Conservation (phyloP, 352 stramenopile species). For the Phytophthora fragariae region DNA sequence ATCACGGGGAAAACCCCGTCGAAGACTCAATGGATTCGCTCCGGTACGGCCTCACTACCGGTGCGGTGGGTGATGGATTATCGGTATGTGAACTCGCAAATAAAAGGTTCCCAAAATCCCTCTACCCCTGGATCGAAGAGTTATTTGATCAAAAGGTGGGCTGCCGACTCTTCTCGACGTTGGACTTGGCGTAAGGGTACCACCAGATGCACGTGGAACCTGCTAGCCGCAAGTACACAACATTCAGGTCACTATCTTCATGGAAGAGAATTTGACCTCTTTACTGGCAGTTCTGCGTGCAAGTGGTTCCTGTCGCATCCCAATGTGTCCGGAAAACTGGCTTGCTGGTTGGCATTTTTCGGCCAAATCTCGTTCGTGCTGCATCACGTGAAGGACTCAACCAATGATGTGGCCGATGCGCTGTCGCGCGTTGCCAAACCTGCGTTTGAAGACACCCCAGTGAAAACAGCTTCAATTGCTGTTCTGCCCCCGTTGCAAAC, state of each 20-base stretch:
- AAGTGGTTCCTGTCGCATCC: conserved; percentile 13
- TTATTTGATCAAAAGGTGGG: conserved; percentile 21
- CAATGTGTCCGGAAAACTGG: conserved; percentile 10
- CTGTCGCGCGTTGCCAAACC: conserved; percentile 1
- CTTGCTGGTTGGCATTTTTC: conserved; percentile 13
- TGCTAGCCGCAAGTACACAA: conserved; percentile 29
- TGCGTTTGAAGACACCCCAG: no score
- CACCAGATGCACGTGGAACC: conserved; percentile 35
- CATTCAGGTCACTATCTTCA: conserved; percentile 34
- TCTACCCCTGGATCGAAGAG: conserved; percentile 20
- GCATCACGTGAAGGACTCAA: conserved; percentile 14
- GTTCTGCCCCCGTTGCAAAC: no score
- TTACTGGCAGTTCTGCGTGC: conserved; percentile 7
- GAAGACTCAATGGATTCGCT: conserved; percentile 9
- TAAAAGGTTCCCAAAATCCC: conserved; percentile 20
- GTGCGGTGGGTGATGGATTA: conserved; percentile 32
- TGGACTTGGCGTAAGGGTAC: conserved; percentile 46
- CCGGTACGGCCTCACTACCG: not conserved
- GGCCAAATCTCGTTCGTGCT: conserved; percentile 5
- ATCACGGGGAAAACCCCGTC: not conserved
- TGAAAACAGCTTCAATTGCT: no score
- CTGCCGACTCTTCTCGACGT: conserved; percentile 10
- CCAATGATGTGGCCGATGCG: conserved; percentile 2
- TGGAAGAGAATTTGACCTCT: conserved; percentile 15
- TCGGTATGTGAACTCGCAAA: conserved; percentile 24